Base-by-base conservation (phyloP, 345 rosid species). In the Luvunga scandens region DNA sequence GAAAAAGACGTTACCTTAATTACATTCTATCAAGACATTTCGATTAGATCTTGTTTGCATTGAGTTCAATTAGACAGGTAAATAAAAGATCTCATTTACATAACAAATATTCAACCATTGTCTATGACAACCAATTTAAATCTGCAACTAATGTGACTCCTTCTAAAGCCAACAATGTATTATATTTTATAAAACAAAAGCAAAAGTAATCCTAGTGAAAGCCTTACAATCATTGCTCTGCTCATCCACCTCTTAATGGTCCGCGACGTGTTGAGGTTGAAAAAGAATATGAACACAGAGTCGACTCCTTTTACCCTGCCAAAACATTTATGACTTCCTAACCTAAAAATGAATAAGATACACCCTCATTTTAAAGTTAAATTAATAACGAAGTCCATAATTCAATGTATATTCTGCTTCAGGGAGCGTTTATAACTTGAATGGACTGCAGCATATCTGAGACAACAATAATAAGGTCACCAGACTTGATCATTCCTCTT, bases 401-500 rank as follows among this genome's bases (percentile, higher is more conserved):
- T 9, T 19, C 25, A 74, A 19, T 27, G 31, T 45, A 30, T 68
- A 31, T 67, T 71, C 57, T 61, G 56, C 60, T 62, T 50, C 75
- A 78, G 66, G 84, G 82, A 65, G 75, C 79, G 61, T 69, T 75
- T 31, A 82, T 70, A 50, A 73, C 84, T 75, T 75, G 82, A 45
- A 82, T 59, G 48, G 80, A 79, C 36, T 59, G 77, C 71, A 42
- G 33, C 36, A 73, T 42, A 79, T 80, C 81, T 19, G 83, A 80
- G 60, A 83, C 86, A 67, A 74, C 83, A 73, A 83, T 57, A 67
- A 83, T 75, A 30, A 78, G 78, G 53, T 73, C 81, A 39, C 81
- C 86, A 2, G 57, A 56, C 24, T 80, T 83, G 72, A 80, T 75
- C 86, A 83, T 64, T 27, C 74, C 79, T 66, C 78, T 77, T 33